Percentiles rank a stretch among this genome's conserved stretches.
These are phyloP conservation scores for Cyathus striatus DNA, from an alignment of 768 basidiomycete genomes.

Conservation along the genomic window DNA sequence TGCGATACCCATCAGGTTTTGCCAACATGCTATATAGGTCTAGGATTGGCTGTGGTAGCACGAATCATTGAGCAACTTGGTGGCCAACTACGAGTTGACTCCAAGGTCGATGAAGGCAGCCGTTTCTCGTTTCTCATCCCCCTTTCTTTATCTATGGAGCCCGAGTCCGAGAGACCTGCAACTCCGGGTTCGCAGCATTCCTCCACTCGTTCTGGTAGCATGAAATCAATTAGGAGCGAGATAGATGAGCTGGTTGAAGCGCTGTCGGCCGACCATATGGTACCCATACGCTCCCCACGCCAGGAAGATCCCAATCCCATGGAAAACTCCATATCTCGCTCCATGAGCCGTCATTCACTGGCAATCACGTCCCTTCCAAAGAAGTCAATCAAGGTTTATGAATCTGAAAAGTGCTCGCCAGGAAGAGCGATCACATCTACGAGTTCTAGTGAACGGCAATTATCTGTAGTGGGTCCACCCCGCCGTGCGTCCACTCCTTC, in stretches of 20 bases:
- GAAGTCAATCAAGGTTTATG: slow-evolving; percentile 27
- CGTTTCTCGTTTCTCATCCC: slow-evolving; percentile 71
- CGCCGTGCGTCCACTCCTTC: too few species aligned
- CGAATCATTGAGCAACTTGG: slow-evolving; percentile 76
- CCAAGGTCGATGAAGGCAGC: slow-evolving; percentile 59
- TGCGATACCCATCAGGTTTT: not conserved
- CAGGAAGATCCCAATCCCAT: not conserved
- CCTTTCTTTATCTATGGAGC: slow-evolving; percentile 36
- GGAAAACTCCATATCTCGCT: slow-evolving; percentile 1
- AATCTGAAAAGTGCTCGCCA: slow-evolving; percentile 10
- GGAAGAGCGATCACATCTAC: too few species aligned
- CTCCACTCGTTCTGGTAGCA: slow-evolving; percentile 19
- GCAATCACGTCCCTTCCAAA: slow-evolving; percentile 11
- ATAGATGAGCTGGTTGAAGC: slow-evolving; percentile 47
- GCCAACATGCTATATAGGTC: slow-evolving; percentile 29
- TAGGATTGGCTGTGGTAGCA: slow-evolving; percentile 78
- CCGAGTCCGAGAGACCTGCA: slow-evolving; percentile 5
- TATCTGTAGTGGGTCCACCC: too few species aligned
- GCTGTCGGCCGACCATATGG: slow-evolving; percentile 31
- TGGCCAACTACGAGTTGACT: slow-evolving; percentile 77
- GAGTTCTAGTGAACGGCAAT: too few species aligned
- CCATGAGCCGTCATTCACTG: slow-evolving; percentile 1
- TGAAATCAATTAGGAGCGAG: slow-evolving; percentile 18
- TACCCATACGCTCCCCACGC: slow-evolving; percentile 2
- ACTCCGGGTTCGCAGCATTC: slow-evolving; percentile 15